Conservation (phyloP, 2,329 filamentous ascomycete genomes). For the Venturia effusa region DNA sequence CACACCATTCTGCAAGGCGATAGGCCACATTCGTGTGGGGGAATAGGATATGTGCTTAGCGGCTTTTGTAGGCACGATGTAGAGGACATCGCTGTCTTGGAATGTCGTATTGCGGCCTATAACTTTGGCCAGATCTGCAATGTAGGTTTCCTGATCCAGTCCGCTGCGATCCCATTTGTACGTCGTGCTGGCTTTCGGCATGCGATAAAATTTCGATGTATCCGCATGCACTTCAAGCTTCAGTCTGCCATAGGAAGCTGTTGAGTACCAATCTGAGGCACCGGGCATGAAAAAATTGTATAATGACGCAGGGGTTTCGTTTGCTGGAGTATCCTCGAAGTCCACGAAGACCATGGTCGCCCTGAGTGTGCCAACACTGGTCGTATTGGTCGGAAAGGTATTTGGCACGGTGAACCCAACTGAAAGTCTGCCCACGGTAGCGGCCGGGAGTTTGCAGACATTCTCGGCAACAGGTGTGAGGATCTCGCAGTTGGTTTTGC, state of each 20-base stretch:
- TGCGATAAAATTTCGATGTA: constrained; percentile 8
- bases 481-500: neutral
- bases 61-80: constrained; percentile 13
- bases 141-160: constrained; percentile 7
- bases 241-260: constrained; percentile 5
- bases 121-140: constrained; percentile 13
- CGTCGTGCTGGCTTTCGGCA: neutral
- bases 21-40: constrained; percentile 2
- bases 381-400: neutral
- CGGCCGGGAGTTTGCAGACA: neutral
- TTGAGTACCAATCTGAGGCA: neutral
- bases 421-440: neutral
- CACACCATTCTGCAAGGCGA: constrained; percentile 12
- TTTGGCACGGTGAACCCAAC: neutral
- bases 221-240: neutral
- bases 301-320: neutral
- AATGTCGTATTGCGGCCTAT: constrained; percentile 11
- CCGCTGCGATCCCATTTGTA: constrained; percentile 2
- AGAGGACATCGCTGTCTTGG: constrained; percentile 12
- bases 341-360: constrained; percentile 6
- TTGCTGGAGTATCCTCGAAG: constrained; percentile 8
- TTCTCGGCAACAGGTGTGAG: neutral
- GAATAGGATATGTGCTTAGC: constrained; percentile 12
- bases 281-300: constrained; percentile 5
- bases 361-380: neutral